These are phyloP conservation scores for Fusarium phyllophilum DNA, from an alignment of 2,329 filamentous ascomycete species.

Conservation along the genomic window DNA sequence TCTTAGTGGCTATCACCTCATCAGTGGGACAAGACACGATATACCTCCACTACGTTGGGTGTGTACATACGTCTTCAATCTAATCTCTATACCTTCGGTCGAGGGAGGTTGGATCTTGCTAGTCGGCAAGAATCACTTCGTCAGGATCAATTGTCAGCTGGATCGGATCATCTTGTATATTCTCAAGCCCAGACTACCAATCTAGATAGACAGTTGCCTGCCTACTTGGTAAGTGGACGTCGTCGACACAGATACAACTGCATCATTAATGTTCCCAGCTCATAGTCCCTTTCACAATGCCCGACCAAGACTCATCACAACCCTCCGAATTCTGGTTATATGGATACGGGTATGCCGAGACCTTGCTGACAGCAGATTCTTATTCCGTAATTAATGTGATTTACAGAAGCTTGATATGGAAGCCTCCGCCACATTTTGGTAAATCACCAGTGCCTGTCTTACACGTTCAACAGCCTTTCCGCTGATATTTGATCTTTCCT, in stretches of 20 bases:
- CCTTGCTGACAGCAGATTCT: constrained; percentile 11
- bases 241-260: background rate
- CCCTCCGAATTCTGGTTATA: constrained; percentile 89
- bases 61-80: background rate
- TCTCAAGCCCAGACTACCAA: background rate
- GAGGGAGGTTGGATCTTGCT: background rate
- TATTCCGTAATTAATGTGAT: constrained; percentile 5
- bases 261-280: constrained; percentile 28
- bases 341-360: constrained; percentile 81
- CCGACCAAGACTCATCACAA: constrained; percentile 46
- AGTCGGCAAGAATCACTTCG: background rate
- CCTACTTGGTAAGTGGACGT: background rate
- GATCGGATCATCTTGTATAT: background rate
- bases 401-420: constrained; percentile 90
- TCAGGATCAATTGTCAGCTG: background rate
- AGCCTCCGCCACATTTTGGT: constrained; percentile 96
- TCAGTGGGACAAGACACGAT: constrained; percentile 5
- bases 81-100: background rate
- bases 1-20: constrained; percentile 25
- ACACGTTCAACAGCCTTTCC: background rate
- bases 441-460: constrained; percentile 64
- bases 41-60: constrained; percentile 6
- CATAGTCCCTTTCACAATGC: constrained; percentile 49
- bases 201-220: background rate
- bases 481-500: constrained; percentile 3